Conservation (phyloP, 2,329 filamentous ascomycete species). For the Beauveria brongniartii region DNA sequence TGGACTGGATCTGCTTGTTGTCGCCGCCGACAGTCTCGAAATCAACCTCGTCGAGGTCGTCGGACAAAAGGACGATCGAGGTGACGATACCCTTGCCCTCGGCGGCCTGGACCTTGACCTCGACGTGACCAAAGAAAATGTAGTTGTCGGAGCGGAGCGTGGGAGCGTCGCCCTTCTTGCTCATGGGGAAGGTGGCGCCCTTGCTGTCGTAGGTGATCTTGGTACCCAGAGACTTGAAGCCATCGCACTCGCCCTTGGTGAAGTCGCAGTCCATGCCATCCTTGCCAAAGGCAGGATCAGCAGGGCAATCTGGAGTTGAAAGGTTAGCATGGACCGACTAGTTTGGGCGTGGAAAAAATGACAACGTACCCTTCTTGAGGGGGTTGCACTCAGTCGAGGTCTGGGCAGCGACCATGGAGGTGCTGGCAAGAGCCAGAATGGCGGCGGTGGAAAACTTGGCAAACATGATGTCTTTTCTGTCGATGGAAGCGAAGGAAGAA, state of each 20-base stretch:
- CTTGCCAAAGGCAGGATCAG: constrained; percentile 68
- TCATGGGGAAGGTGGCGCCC: constrained; percentile 59
- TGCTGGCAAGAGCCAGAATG: constrained; percentile 41
- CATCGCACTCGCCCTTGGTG: constrained; percentile 58
- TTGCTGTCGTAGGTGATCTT: constrained; percentile 35
- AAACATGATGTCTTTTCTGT: constrained; percentile 23
- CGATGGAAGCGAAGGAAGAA: constrained; percentile 1
- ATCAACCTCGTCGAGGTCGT: constrained; percentile 86
- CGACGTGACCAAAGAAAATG: constrained; percentile 92
- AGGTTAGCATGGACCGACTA: constrained; percentile 15
- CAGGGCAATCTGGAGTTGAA: constrained; percentile 49
- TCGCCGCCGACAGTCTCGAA: constrained; percentile 90
- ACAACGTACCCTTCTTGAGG: constrained; percentile 37
- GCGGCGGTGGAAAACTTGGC: constrained; percentile 39
- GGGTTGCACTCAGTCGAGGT: constrained; percentile 50
- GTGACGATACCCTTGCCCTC: constrained; percentile 82
- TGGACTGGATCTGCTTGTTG: constrained; percentile 68
- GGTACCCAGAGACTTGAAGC: constrained; percentile 42
- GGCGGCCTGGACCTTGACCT: constrained; percentile 70
- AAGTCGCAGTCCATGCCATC: constrained; percentile 58
- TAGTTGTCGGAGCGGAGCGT: constrained; percentile 76
- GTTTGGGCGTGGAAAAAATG: too few species aligned
- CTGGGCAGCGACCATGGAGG: constrained; percentile 44
- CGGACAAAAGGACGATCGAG: constrained; percentile 80
- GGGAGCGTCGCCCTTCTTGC: constrained; percentile 54